phyloP scores from a whole-genome alignment of 441 rosid species.

The Erysimum cheiri region DNA sequence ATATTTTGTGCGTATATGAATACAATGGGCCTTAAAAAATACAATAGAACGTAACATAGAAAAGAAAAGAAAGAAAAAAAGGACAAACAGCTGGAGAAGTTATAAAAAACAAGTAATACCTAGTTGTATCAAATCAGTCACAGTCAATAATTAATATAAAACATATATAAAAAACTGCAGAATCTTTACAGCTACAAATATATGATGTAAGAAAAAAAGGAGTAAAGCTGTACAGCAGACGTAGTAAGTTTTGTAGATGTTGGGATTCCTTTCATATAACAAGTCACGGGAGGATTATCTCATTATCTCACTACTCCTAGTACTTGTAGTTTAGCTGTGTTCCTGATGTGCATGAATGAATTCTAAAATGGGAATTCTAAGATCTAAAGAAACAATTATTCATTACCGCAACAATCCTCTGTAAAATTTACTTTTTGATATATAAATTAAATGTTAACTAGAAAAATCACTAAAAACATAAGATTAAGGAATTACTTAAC shows the following conservation, averaged over 20 bases:
- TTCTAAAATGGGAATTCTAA: too few species aligned
- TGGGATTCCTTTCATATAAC: conserved; percentile 19
- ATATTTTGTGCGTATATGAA: background rate
- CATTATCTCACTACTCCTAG: conserved; percentile 5
- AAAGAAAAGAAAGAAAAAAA: background rate
- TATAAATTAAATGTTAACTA: too few species aligned
- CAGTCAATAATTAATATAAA: conserved; percentile 16
- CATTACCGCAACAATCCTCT: too few species aligned
- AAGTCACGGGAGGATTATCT: conserved; percentile 35
- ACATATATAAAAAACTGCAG: background rate
- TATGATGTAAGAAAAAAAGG: conserved; percentile 17
- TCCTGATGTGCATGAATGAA: conserved; percentile 19
- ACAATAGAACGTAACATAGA: background rate
- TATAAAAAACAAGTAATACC: conserved; percentile 42
- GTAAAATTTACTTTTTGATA: too few species aligned
- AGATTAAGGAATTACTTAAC: background rate
- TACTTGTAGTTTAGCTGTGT: conserved; percentile 23
- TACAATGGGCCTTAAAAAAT: background rate
- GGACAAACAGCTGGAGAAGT: conserved; percentile 36
- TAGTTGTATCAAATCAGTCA: conserved; percentile 43
- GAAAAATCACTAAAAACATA: background rate
- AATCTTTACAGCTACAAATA: background rate
- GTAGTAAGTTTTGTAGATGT: conserved; percentile 24
- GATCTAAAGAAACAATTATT: too few species aligned
- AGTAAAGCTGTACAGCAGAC: conserved; percentile 9